phyloP scores from a whole-genome alignment of 2,329 filamentous ascomycete species.

The Penicillium frequentans region DNA sequence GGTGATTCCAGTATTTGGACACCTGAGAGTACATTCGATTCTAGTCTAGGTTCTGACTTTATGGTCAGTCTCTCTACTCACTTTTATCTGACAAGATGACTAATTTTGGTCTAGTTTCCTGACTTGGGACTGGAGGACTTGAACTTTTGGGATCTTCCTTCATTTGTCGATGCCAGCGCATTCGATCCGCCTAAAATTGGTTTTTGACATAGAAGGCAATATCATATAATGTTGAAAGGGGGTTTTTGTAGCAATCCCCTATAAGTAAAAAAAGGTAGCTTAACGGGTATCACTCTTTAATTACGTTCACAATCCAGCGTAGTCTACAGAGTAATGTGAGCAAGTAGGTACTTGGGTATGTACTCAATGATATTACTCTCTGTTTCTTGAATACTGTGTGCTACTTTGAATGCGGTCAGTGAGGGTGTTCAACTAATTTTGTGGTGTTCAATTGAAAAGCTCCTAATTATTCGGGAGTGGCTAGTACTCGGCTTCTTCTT shows the following conservation, averaged over 20 bases:
- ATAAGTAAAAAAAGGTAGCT: too few relatives aligned
- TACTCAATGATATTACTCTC: too few relatives aligned
- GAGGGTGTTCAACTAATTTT: too few relatives aligned
- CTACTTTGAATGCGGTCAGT: too few relatives aligned
- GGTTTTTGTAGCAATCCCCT: too few relatives aligned
- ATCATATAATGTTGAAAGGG: background rate
- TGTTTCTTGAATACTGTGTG: too few relatives aligned
- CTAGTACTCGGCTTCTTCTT: background rate
- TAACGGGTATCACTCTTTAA: too few relatives aligned
- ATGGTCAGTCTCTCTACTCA: slow-evolving; percentile 1
- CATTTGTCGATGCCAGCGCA: slow-evolving; percentile 2
- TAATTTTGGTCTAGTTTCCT: slow-evolving; percentile 8
- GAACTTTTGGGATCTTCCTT: slow-evolving; percentile 18
- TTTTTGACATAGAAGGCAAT: background rate
- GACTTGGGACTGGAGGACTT: slow-evolving; percentile 8
- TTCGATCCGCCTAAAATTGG: slow-evolving; percentile 6
- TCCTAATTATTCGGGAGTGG: background rate
- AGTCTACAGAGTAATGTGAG: too few relatives aligned
- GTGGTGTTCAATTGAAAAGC: too few relatives aligned
- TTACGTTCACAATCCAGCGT: too few relatives aligned
- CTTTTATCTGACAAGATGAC: background rate
- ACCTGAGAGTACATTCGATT: slow-evolving; percentile 13
- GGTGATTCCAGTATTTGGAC: slow-evolving; percentile 8
- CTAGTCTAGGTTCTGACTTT: slow-evolving; percentile 11
- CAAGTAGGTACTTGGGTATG: too few relatives aligned